Conservation (phyloP, 1,139 yeast genomes). For the Komagataea norvegica region DNA sequence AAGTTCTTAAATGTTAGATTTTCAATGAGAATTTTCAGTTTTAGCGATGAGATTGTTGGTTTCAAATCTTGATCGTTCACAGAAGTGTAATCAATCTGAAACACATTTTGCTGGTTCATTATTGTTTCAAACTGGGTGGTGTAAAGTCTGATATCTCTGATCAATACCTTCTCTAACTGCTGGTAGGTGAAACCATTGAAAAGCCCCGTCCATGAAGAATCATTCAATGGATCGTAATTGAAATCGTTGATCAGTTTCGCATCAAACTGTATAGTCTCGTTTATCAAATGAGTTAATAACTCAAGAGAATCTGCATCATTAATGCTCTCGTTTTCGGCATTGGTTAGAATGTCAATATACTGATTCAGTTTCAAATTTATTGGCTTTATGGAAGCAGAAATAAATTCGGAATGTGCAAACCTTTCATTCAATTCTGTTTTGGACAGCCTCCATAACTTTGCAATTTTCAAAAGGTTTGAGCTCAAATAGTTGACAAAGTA, state of each 20-base stretch:
- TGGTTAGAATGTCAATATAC: slow-evolving; percentile 34
- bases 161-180: slow-evolving; percentile 59
- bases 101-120: slow-evolving; percentile 47
- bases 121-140: slow-evolving; percentile 55
- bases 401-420: slow-evolving; percentile 44
- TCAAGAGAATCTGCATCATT: slow-evolving; percentile 56
- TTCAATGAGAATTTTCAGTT: slow-evolving; percentile 57
- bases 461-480: slow-evolving; percentile 38
- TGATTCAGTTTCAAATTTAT: slow-evolving; percentile 43
- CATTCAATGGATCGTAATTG: slow-evolving; percentile 30
- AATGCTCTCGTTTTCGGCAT: slow-evolving; percentile 37
- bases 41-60: slow-evolving; percentile 66
- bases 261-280: slow-evolving; percentile 32
- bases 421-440: slow-evolving; percentile 27
- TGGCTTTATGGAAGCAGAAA: slow-evolving; percentile 49
- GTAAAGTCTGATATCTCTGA: slow-evolving; percentile 57
- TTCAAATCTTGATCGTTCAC: slow-evolving; percentile 39
- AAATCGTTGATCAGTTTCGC: slow-evolving; percentile 21
- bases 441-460: slow-evolving; percentile 31
- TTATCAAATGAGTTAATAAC: slow-evolving; percentile 31
- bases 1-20: slow-evolving; percentile 57
- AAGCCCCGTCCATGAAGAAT: slow-evolving; percentile 51
- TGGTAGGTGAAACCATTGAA: slow-evolving; percentile 46
- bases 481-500: slow-evolving; percentile 50
- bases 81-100: slow-evolving; percentile 58